These are phyloP conservation scores for Mucor indicus DNA, from an alignment of 371 early-diverging fungal genomes.

Conservation along the genomic window DNA sequence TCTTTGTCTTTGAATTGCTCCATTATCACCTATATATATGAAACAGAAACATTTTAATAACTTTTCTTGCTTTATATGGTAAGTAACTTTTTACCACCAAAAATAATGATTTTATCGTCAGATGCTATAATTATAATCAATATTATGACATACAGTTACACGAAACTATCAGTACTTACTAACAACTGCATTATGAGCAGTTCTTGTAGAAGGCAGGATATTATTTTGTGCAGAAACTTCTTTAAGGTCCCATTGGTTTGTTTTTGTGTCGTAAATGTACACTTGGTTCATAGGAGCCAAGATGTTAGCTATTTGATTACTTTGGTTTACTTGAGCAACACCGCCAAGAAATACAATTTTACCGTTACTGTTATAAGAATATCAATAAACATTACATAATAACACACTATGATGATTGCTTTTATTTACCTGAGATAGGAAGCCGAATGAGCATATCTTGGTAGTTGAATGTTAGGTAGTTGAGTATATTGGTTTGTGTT, in stretches of 20 bases:
- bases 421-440: slow-evolving; percentile 31
- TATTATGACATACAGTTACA: background rate
- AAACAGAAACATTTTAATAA: background rate
- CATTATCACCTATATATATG: slow-evolving; percentile 32
- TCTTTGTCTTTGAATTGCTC: slow-evolving; percentile 13
- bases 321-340: slow-evolving; percentile 4
- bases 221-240: background rate
- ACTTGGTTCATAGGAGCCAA: slow-evolving; percentile 14
- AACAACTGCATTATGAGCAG: slow-evolving; percentile 35
- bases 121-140: slow-evolving; percentile 16
- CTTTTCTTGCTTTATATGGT: background rate
- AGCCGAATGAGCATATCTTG: slow-evolving; percentile 37
- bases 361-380: slow-evolving; percentile 30
- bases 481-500: slow-evolving; percentile 11
- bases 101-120: slow-evolving; percentile 35
- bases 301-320: background rate
- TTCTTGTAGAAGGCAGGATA: slow-evolving; percentile 20
- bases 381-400: background rate
- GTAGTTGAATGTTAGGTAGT: slow-evolving; percentile 12
- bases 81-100: slow-evolving; percentile 36
- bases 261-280: slow-evolving; percentile 24
- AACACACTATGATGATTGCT: background rate
- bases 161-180: slow-evolving; percentile 22
- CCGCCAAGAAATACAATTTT: slow-evolving; percentile 43
- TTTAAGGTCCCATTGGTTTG: slow-evolving; percentile 12